Evolutionary conservation across 2,329 filamentous ascomycete species (phyloP).

Genomic region (Penicillium sp.): DNA sequence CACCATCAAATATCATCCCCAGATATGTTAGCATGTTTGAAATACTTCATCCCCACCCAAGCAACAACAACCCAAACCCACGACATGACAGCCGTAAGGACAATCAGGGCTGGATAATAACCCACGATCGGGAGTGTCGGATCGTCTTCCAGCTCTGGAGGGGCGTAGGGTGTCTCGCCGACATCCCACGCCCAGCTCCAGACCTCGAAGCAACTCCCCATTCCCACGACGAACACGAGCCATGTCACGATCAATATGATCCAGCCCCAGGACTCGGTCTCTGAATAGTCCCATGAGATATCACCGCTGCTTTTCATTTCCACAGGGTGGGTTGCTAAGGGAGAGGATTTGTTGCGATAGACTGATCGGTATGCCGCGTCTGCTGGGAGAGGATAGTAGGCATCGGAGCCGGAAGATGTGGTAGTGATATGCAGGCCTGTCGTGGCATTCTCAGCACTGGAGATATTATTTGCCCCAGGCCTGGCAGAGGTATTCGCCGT

Average conservation of each 20-base stretch:
- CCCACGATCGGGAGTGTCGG: constrained; percentile 91
- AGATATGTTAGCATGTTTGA: constrained; percentile 91
- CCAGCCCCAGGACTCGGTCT: constrained; percentile 99
- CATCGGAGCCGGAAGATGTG: constrained; percentile 60
- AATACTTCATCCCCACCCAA: constrained; percentile 99
- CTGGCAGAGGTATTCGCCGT: constrained; percentile 30
- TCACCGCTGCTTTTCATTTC: constrained; percentile 42
- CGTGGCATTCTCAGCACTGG: constrained; percentile 15
- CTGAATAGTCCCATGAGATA: constrained; percentile 75
- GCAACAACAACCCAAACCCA: constrained; percentile 98
- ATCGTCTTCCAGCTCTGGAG: constrained; percentile 92
- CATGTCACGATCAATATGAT: constrained; percentile 86
- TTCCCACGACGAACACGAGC: constrained; percentile 92
- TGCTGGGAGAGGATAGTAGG: constrained; percentile 55
- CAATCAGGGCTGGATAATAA: constrained; percentile 92
- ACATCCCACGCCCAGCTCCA: constrained; percentile 99
- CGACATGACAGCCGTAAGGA: constrained; percentile 90
- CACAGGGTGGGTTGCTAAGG: constrained; percentile 36
- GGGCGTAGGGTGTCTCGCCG: constrained; percentile 90
- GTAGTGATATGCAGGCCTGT: constrained; percentile 31
- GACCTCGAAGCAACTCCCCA: constrained; percentile 90
- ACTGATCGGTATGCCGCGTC: constrained; percentile 34
- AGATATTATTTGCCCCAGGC: constrained; percentile 11
- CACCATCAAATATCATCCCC: constrained; percentile 50
- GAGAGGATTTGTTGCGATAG: constrained; percentile 38